These are phyloP conservation scores for Hanseniaspora singularis DNA, from an alignment of 805 yeast species.

Conservation along the genomic window DNA sequence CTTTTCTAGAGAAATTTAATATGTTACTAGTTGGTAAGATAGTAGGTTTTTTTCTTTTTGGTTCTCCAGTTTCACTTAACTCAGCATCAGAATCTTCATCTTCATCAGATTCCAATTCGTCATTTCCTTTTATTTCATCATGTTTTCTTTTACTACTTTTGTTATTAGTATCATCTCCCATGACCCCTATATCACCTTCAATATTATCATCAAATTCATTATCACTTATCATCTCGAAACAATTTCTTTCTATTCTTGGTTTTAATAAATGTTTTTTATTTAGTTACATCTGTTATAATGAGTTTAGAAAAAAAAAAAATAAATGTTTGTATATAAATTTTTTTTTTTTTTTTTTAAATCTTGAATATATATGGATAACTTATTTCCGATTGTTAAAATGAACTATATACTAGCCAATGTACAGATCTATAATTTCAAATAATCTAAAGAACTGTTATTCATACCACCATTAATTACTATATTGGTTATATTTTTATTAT, in stretches of 20 bases:
- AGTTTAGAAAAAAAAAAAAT: too few species aligned
- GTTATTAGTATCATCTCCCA: slow-evolving; percentile 16
- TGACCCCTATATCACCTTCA: slow-evolving; percentile 24
- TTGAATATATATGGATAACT: too few species aligned
- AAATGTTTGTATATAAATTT: too few species aligned
- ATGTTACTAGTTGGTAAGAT: slow-evolving; percentile 35
- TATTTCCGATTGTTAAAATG: too few species aligned
- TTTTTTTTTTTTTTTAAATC: too few species aligned
- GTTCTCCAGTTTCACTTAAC: neutral
- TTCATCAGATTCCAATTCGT: slow-evolving; percentile 18
- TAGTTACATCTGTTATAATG: too few species aligned
- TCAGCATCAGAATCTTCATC: slow-evolving; percentile 17
- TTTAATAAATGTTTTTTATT: too few species aligned
- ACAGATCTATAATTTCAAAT: too few species aligned
- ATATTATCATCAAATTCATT: slow-evolving; percentile 30
- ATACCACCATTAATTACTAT: neutral
- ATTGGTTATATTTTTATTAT: neutral
- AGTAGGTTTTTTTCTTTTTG: slow-evolving; percentile 22
- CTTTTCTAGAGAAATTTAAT: slow-evolving; percentile 63
- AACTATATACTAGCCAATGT: too few species aligned
- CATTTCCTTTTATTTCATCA: slow-evolving; percentile 16
- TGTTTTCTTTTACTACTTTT: slow-evolving; percentile 11
- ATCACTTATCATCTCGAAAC: slow-evolving; percentile 7
- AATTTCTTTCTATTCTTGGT: too few species aligned
- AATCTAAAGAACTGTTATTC: neutral